phyloP scores from a whole-genome alignment of 345 rosid genomes.

The Physaria fendleri region DNA sequence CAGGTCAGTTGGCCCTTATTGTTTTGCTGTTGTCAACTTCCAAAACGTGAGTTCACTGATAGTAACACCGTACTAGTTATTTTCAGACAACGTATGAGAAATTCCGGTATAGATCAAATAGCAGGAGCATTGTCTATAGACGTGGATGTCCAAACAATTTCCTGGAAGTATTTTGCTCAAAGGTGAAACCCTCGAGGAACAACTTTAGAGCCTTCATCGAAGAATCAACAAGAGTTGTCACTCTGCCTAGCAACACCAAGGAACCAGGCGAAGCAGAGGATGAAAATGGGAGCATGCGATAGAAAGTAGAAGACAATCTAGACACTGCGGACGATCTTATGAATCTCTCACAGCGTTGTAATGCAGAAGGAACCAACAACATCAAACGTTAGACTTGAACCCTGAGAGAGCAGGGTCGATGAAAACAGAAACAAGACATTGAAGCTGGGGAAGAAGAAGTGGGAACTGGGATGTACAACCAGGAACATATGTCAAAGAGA shows the following conservation, averaged over 20 bases:
- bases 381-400: slow-evolving; percentile 46
- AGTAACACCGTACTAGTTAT: not conserved
- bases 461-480: slow-evolving; percentile 69
- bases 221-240: slow-evolving; percentile 44
- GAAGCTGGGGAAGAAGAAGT: slow-evolving; percentile 56
- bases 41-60: not conserved
- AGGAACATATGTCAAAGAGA: slow-evolving; percentile 58
- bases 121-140: slow-evolving; percentile 56
- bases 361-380: slow-evolving; percentile 47
- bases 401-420: slow-evolving; percentile 58
- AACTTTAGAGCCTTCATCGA: slow-evolving; percentile 69
- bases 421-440: slow-evolving; percentile 63
- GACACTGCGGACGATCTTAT: slow-evolving; percentile 84
- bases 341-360: slow-evolving; percentile 85
- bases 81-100: slow-evolving; percentile 95
- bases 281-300: slow-evolving; percentile 44
- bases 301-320: slow-evolving; percentile 89
- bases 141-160: slow-evolving; percentile 66
- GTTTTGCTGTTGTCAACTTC: not conserved
- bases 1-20: slow-evolving; percentile 49
- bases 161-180: slow-evolving; percentile 75
- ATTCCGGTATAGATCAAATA: slow-evolving; percentile 77
- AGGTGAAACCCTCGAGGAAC: slow-evolving; percentile 73
- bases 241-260: slow-evolving; percentile 36
- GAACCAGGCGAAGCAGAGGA: slow-evolving; percentile 55